Conservation (phyloP, 805 yeast species). For the Kodamaea kaohsiungensis region DNA sequence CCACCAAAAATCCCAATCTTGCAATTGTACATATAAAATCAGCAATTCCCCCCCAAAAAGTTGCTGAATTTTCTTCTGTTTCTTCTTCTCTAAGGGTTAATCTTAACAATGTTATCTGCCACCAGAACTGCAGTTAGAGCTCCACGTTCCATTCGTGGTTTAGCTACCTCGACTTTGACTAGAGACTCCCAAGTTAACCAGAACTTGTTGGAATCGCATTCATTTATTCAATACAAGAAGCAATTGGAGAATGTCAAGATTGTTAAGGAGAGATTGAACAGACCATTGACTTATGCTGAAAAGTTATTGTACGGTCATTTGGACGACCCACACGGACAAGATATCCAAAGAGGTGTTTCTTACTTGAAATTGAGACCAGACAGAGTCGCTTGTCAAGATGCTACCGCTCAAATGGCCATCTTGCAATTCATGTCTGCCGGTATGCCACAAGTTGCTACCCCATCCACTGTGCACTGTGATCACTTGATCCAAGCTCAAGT, state of each 20-base stretch:
- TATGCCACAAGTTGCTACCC: slow-evolving; percentile 86
- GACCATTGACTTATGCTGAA: slow-evolving; percentile 95
- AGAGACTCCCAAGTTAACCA: slow-evolving; percentile 76
- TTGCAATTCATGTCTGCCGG: slow-evolving; percentile 97
- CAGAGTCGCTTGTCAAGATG: slow-evolving; percentile 98
- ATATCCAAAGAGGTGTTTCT: slow-evolving; percentile 81
- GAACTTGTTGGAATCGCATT: slow-evolving; percentile 78
- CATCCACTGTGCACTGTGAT: slow-evolving; percentile 96
- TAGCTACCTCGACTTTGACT: slow-evolving; percentile 54
- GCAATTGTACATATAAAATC: slow-evolving; percentile 6
- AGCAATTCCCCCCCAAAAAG: slow-evolving; percentile 8
- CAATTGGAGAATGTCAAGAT: slow-evolving; percentile 85
- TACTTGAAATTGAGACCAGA: slow-evolving; percentile 95
- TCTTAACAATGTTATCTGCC: slow-evolving; percentile 41
- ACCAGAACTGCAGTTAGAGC: slow-evolving; percentile 38
- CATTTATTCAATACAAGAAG: slow-evolving; percentile 89
- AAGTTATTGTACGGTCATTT: slow-evolving; percentile 93
- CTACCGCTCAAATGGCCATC: slow-evolving; percentile 98
- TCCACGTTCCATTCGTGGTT: slow-evolving; percentile 42
- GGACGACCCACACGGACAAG: slow-evolving; percentile 88
- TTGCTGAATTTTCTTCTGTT: slow-evolving; percentile 2
- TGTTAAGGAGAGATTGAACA: slow-evolving; percentile 75
- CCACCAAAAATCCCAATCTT: slow-evolving; percentile 3
- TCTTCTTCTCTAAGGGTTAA: slow-evolving; percentile 6
- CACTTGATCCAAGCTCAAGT: slow-evolving; percentile 95